Base-by-base conservation (phyloP, 441 rosid species). In the Croton setiger region DNA sequence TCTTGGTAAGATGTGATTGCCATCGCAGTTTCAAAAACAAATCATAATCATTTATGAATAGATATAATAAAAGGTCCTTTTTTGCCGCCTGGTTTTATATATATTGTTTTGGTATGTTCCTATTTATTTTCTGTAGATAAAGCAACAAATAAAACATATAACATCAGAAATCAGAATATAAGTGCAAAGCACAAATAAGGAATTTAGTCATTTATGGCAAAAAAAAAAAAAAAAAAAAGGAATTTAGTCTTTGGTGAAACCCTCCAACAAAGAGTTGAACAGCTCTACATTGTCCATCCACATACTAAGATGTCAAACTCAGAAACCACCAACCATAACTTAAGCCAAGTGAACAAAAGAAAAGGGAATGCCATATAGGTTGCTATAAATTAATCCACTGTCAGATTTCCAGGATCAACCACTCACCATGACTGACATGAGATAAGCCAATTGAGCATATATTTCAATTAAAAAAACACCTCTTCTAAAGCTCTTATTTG, bases 1-100 rank as follows among this genome's bases (percentile, higher is more conserved):
- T 66, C 74, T 21, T 81, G 86, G 72, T 80, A 84, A 43, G 86
- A 72, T 67, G 76, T 71, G n/a, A 68, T 71, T 60, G 59, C 73
- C 88, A 75, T 72, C 15, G 60, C 62, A 23, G 45, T 60, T 43
- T 66, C 43, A 57, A 39, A 60, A 64, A 31, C 52, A 55, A 12
- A 74, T 13, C 39, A 77, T 27, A 73, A 37, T 61, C 75, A 71
- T 69, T 3, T 5, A 44, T 27, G 52, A 72, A 77, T 36, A 39
- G 27, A n/a, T 51, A 63, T 21, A 52, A 20, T 17, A 52, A 67
- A n/a, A 74, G 37, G 56, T 39, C 61, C 43, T 44, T 60, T 67
- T 44, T 21, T 27, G 56, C 60, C 41, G 23, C 65, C 68, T 35
- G 68, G 51, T 49, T 49, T 31, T 48, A 27, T 64, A 48, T 31